These are phyloP conservation scores for Nectriaceae sp. DNA, from an alignment of 2,329 filamentous ascomycete genomes.

Conservation along the genomic window DNA sequence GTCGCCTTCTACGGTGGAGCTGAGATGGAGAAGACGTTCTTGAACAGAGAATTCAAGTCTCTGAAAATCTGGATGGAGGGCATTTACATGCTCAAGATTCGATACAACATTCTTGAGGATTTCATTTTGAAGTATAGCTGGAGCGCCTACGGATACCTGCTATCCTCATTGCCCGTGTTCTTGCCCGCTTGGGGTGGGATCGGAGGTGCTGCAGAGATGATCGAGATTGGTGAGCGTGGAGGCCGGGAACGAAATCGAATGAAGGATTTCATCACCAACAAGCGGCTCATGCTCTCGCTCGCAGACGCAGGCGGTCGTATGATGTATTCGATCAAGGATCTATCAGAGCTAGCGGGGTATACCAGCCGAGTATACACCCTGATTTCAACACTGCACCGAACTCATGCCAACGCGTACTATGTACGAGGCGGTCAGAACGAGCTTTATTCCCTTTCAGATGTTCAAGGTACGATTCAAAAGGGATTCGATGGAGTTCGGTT, in stretches of 20 bases:
- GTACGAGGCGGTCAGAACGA: constrained; percentile 69
- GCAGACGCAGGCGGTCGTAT: constrained; percentile 95
- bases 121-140: constrained; percentile 98
- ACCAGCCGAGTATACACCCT: constrained; percentile 95
- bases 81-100: constrained; percentile 96
- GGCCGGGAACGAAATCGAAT: constrained; percentile 81
- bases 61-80: constrained; percentile 97
- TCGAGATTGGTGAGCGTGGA: constrained; percentile 49
- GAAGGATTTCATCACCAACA: constrained; percentile 99
- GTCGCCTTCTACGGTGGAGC: constrained; percentile 97
- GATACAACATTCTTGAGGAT: constrained; percentile 98
- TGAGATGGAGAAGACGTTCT: constrained; percentile 89
- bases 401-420: constrained; percentile 88
- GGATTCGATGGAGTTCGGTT: constrained; percentile 94
- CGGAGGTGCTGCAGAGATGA: constrained; percentile 70
- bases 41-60: constrained; percentile 90
- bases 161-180: constrained; percentile 92
- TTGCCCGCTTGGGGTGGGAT: constrained; percentile 91
- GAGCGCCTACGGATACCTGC: constrained; percentile 95
- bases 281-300: constrained; percentile 94
- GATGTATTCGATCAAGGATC: constrained; percentile 99
- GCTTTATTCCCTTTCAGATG: constrained; percentile 84
- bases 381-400: constrained; percentile 90
- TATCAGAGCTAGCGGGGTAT: constrained; percentile 93
- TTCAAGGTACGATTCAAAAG: constrained; percentile 90